A percentile compares a stretch with the other conserved stretches of the same genome.
phyloP scores from a whole-genome alignment of 2,329 filamentous ascomycete species.

The Sporothrix globosa region DNA sequence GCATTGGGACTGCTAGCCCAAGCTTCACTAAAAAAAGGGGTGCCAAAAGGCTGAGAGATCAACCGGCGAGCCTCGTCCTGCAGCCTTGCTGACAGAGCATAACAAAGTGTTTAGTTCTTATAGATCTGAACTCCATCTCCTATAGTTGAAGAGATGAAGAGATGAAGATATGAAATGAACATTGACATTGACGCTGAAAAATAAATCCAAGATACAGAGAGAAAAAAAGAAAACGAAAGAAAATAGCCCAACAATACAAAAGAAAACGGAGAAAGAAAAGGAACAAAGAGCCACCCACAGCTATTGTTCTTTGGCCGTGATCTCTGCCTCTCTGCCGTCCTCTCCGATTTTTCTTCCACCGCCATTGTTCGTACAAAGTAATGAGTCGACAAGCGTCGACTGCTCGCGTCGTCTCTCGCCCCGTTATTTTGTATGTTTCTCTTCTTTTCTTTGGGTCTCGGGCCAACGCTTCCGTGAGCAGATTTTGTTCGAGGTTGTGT shows the following conservation, averaged over 20 bases:
- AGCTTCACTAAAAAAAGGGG: too few species aligned
- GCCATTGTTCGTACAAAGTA: constrained; percentile 10
- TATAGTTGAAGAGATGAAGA: neutral
- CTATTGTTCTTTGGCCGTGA: neutral
- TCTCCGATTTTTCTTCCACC: neutral
- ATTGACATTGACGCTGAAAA: constrained; percentile 13
- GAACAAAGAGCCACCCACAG: neutral
- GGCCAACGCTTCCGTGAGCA: neutral
- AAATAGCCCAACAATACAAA: constrained; percentile 7
- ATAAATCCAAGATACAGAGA: neutral
- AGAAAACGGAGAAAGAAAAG: neutral
- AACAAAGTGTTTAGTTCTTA: neutral
- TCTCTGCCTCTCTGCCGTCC: neutral
- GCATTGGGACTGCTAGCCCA: neutral
- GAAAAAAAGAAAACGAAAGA: neutral
- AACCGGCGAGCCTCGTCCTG: too few species aligned
- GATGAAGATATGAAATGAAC: too few species aligned
- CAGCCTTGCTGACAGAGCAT: constrained; percentile 19
- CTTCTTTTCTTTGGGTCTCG: neutral
- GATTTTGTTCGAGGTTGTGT: neutral
- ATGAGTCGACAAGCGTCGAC: neutral
- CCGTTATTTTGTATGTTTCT: neutral
- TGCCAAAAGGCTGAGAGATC: neutral
- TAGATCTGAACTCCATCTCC: neutral
- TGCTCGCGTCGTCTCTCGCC: neutral